Percentiles rank a stretch among this genome's conserved stretches.
These are phyloP conservation scores for Thraustochytrium sp. DNA, from an alignment of 352 stramenopile species.

Conservation along the genomic window DNA sequence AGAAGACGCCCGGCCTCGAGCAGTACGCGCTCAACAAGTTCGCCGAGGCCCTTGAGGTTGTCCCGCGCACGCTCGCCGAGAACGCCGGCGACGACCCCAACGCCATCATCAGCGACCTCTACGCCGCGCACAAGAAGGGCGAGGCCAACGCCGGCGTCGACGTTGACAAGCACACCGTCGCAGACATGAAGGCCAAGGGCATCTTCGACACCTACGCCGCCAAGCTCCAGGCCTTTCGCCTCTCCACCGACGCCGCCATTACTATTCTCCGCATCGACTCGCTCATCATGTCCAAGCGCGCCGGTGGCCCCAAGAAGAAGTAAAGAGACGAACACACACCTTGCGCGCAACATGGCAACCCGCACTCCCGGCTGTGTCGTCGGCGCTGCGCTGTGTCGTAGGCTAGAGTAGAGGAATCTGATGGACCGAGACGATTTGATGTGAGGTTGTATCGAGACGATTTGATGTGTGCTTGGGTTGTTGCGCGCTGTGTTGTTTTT, in stretches of 20 bases:
- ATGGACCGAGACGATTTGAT: too few species aligned
- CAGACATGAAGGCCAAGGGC: slow-evolving; percentile 68
- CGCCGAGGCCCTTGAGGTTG: slow-evolving; percentile 93
- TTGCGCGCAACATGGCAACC: too few species aligned
- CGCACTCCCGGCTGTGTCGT: too few species aligned
- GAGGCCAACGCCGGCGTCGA: slow-evolving; percentile 85
- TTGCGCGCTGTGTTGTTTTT: too few species aligned
- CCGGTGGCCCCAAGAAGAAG: slow-evolving; percentile 78
- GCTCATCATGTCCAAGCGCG: slow-evolving; percentile 98
- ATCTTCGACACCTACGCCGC: slow-evolving; percentile 88
- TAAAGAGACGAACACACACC: not conserved
- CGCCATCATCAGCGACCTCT: slow-evolving; percentile 84
- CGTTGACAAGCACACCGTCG: slow-evolving; percentile 64
- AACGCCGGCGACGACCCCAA: slow-evolving; percentile 90
- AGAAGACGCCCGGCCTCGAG: slow-evolving; percentile 92
- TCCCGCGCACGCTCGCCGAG: slow-evolving; percentile 93
- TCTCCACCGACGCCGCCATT: slow-evolving; percentile 92
- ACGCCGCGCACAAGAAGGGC: slow-evolving; percentile 84
- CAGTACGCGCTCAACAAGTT: slow-evolving; percentile 99
- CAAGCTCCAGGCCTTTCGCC: slow-evolving; percentile 92
- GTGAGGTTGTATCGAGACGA: too few species aligned
- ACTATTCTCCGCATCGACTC: slow-evolving; percentile 98
- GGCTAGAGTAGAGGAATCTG: too few species aligned
- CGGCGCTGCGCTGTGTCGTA: too few species aligned
- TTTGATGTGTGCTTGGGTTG: too few species aligned